Percentiles rank a stretch among this genome's conserved stretches.
Evolutionary conservation across 306 rosid genomes (phyloP).

Genomic region (Crotalaria pallida): DNA sequence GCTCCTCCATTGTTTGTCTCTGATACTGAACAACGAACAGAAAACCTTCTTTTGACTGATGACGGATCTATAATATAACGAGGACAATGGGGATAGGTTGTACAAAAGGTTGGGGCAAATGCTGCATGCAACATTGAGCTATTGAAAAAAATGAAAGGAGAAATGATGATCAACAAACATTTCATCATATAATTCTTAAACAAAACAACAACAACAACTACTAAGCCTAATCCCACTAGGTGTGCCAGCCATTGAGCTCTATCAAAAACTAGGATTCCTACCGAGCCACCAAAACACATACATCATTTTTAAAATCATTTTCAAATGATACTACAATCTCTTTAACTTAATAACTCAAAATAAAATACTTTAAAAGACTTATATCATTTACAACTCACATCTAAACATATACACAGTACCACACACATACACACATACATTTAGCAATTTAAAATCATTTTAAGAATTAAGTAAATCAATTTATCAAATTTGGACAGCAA

Average conservation of each 20-base stretch:
- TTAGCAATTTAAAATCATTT: too few species aligned
- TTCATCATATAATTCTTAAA: not conserved
- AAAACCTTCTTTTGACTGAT: constrained; percentile 29
- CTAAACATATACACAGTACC: too few species aligned
- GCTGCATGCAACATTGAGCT: constrained; percentile 69
- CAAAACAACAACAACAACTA: not conserved
- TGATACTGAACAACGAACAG: constrained; percentile 50
- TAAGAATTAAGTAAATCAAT: too few species aligned
- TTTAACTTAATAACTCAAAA: too few species aligned
- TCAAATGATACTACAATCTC: too few species aligned
- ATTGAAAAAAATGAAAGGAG: not conserved
- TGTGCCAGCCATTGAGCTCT: too few species aligned
- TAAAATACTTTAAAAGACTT: too few species aligned
- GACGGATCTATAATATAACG: constrained; percentile 17
- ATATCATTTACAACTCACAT: too few species aligned
- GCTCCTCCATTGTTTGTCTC: constrained; percentile 35
- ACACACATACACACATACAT: too few species aligned
- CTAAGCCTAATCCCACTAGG: not conserved
- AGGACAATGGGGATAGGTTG: constrained; percentile 29
- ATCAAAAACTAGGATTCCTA: not conserved
- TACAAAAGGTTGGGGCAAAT: constrained; percentile 38
- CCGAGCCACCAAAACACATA: too few species aligned
- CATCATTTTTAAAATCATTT: too few species aligned
- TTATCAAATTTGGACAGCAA: too few species aligned
- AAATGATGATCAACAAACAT: not conserved